phyloP scores from a whole-genome alignment of 208 protist species.

The Acanthamoeba lenticulata region DNA sequence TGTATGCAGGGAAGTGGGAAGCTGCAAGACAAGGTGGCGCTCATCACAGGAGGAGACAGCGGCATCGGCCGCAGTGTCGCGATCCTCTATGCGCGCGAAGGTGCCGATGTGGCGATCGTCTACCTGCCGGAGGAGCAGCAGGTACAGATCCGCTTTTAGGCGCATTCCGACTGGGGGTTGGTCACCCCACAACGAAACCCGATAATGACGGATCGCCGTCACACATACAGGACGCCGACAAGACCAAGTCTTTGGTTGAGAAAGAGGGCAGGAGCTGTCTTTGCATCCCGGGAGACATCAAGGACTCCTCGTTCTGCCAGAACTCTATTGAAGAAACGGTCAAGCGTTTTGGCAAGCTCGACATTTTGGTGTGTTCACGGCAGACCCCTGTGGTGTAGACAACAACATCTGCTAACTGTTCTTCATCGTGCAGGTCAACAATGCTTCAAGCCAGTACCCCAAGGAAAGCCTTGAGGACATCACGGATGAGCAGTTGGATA shows the following conservation, averaged over 20 bases:
- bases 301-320: conserved; percentile 70
- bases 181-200: too few species aligned
- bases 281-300: conserved; percentile 74
- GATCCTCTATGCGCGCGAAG: conserved; percentile 80
- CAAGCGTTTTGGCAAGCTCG: conserved; percentile 68
- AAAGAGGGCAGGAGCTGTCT: conserved; percentile 75
- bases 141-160: too few species aligned
- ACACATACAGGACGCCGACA: conserved; percentile 71
- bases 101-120: conserved; percentile 78
- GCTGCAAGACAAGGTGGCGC: conserved; percentile 67
- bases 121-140: conserved; percentile 72
- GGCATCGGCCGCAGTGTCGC: conserved; percentile 81
- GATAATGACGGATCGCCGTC: too few species aligned
- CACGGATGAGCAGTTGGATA: conserved; percentile 74
- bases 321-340: conserved; percentile 69
- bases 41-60: conserved; percentile 82
- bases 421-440: conserved; percentile 74
- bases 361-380: conserved; percentile 55
- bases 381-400: not conserved
- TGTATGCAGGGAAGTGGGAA: conserved; percentile 13
- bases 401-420: not conserved
- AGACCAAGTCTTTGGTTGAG: conserved; percentile 77
- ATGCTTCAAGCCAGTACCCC: conserved; percentile 68
- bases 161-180: not conserved
- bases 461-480: conserved; percentile 75